Conservation (phyloP, 2,329 filamentous ascomycete species). For the Westerdykella sp. region DNA sequence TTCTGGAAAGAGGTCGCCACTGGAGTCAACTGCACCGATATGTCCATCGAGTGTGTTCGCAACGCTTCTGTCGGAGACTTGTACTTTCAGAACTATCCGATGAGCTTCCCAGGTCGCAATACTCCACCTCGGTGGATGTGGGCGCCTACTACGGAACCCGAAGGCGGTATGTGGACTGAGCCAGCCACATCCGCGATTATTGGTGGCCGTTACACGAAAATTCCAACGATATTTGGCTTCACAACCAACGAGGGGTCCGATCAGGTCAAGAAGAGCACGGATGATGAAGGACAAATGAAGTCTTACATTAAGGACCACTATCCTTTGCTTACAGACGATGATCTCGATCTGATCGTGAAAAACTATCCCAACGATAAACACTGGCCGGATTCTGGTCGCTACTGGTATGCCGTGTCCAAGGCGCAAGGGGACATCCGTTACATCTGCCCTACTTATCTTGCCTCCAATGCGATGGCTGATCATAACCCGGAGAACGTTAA, state of each 20-base stretch:
- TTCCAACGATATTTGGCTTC: slow-evolving; percentile 29
- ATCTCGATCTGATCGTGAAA: slow-evolving; percentile 30
- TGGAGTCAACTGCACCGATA: slow-evolving; percentile 27
- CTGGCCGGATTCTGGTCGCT: slow-evolving; percentile 28
- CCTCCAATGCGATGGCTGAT: slow-evolving; percentile 25
- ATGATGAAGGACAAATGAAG: slow-evolving; percentile 39
- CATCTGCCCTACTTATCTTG: slow-evolving; percentile 29
- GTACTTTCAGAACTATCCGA: slow-evolving; percentile 31
- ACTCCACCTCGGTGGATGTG: slow-evolving; percentile 33
- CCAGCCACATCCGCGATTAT: slow-evolving; percentile 24
- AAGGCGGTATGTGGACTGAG: slow-evolving; percentile 26
- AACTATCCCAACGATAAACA: slow-evolving; percentile 31
- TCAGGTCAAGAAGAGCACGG: slow-evolving; percentile 31
- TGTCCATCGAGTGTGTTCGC: slow-evolving; percentile 21
- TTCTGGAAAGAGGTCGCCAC: slow-evolving; percentile 27
- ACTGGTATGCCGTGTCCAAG: slow-evolving; percentile 30
- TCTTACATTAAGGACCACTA: slow-evolving; percentile 34
- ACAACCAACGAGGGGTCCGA: slow-evolving; percentile 36
- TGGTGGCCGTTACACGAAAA: slow-evolving; percentile 21
- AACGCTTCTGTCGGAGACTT: slow-evolving; percentile 22
- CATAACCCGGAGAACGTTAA: slow-evolving; percentile 21
- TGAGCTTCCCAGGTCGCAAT: slow-evolving; percentile 25
- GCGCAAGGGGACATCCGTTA: slow-evolving; percentile 32
- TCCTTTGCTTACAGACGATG: slow-evolving; percentile 49
- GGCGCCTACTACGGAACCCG: slow-evolving; percentile 27